A percentile compares a stretch with the other conserved stretches of the same genome.
Conservation (phyloP, 1,284 basidiomycete species). For the Irpex sp. region DNA sequence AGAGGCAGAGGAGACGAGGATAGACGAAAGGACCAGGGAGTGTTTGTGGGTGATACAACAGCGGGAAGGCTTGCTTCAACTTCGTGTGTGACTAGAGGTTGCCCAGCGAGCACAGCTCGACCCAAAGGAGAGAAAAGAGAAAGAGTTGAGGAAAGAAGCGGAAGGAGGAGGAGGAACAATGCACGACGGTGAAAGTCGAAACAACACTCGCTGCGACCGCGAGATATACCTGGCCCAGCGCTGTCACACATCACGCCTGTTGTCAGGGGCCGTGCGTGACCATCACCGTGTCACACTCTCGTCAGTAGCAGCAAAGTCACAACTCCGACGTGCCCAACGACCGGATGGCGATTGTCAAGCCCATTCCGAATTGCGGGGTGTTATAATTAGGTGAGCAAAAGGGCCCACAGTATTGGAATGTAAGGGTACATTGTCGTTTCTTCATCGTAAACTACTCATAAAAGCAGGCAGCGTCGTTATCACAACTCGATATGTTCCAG, state of each 20-base stretch:
- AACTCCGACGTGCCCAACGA: neutral
- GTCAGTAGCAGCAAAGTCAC: neutral
- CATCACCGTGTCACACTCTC: neutral
- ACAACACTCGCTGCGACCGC: neutral
- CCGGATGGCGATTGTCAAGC: neutral
- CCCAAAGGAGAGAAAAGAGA: conserved; percentile 23
- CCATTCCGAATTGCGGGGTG: neutral
- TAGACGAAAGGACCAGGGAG: conserved; percentile 19
- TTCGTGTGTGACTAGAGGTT: conserved; percentile 19
- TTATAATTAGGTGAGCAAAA: neutral
- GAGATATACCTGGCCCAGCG: conserved; percentile 4
- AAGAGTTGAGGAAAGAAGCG: conserved; percentile 12
- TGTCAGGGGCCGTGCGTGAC: conserved; percentile 4
- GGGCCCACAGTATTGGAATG: neutral
- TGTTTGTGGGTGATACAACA: conserved; percentile 17
- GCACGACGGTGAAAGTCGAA: conserved; percentile 21
- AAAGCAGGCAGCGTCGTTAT: neutral
- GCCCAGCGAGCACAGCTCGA: conserved; percentile 55
- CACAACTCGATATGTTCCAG: conserved; percentile 9
- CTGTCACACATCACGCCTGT: conserved; percentile 11
- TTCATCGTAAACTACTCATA: neutral
- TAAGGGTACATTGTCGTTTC: neutral
- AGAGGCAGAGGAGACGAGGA: conserved; percentile 4
- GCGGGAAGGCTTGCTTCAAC: conserved; percentile 24
- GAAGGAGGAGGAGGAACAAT: conserved; percentile 19